Conservation (phyloP, 176 grass and related monocot species). For the Cocos nucifera region DNA sequence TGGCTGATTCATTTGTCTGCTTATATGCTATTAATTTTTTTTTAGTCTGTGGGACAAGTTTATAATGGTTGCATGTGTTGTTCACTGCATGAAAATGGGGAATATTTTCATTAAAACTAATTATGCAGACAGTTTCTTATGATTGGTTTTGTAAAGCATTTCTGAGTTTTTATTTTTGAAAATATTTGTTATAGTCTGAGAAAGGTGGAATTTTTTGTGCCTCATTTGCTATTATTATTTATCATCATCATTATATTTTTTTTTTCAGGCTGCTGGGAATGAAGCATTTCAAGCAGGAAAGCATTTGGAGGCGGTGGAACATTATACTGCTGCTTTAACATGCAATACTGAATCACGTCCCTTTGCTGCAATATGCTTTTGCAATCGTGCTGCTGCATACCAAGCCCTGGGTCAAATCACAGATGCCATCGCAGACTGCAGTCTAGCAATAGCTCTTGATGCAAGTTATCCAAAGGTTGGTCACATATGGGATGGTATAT, state of each 20-base stretch:
- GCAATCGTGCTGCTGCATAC: constrained; percentile 79
- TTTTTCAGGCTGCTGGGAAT: constrained; percentile 62
- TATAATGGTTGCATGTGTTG: too few species aligned
- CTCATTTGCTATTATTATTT: constrained; percentile 12
- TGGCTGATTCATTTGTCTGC: too few species aligned
- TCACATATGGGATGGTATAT: neutral
- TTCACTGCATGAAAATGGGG: too few species aligned
- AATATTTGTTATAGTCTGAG: too few species aligned
- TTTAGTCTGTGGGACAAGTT: too few species aligned
- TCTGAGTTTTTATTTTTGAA: too few species aligned
- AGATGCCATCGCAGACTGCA: constrained; percentile 90
- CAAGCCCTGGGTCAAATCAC: constrained; percentile 69
- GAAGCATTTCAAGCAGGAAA: constrained; percentile 75
- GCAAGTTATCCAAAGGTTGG: constrained; percentile 64
- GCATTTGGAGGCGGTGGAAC: constrained; percentile 73
- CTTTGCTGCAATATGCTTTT: constrained; percentile 75
- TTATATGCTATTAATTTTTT: too few species aligned
- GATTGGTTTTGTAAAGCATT: too few species aligned
- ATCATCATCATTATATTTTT: neutral
- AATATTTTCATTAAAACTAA: too few species aligned
- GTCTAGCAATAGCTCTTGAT: constrained; percentile 70
- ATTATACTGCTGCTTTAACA: constrained; percentile 65
- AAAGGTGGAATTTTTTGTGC: neutral
- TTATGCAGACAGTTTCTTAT: too few species aligned
- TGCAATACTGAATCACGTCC: constrained; percentile 47